phyloP scores from a whole-genome alignment of 2,329 filamentous ascomycete species.

The Fonsecaea nubica region DNA sequence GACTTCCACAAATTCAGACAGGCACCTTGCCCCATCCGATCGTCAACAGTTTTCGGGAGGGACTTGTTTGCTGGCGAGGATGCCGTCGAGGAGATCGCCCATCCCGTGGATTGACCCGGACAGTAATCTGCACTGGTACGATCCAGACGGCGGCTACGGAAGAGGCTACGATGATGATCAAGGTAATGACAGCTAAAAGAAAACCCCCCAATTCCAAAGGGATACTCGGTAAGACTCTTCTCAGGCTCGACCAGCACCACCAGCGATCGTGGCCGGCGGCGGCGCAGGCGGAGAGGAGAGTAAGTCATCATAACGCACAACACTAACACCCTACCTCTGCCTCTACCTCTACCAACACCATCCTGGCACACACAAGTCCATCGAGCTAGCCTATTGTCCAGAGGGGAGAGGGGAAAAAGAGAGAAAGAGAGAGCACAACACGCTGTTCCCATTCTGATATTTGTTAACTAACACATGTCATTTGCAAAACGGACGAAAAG shows the following conservation, averaged over 20 bases:
- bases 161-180: neutral
- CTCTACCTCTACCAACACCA: no score
- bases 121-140: conserved; percentile 8
- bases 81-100: neutral
- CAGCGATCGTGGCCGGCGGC: neutral
- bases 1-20: neutral
- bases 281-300: neutral
- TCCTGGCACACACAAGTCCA: no score
- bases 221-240: conserved; percentile 21
- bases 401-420: no score
- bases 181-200: neutral
- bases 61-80: neutral
- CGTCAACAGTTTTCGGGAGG: neutral
- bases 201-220: conserved; percentile 18
- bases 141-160: neutral
- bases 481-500: neutral
- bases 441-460: no score
- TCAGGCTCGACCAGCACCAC: conserved; percentile 12
- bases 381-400: no score
- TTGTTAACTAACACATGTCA: no score
- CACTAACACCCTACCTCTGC: no score
- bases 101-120: conserved; percentile 1
- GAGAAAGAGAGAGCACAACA: no score
- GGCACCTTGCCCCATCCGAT: neutral
- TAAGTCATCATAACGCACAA: neutral